Base-by-base conservation (phyloP, 75 land plant species). In the Larix kaempferi region DNA sequence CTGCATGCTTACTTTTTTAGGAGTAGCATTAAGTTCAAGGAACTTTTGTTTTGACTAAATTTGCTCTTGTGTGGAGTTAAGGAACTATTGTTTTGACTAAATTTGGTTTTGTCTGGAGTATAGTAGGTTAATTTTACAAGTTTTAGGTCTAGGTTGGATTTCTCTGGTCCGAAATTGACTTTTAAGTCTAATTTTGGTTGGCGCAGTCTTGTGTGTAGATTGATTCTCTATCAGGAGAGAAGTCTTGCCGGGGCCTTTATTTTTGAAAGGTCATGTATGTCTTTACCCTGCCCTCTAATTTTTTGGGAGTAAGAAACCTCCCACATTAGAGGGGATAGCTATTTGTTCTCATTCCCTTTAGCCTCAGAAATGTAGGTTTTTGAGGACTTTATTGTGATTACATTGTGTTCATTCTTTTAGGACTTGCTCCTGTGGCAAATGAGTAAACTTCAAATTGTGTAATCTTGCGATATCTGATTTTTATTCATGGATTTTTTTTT, bases 341-440 rank as follows among this genome's bases (percentile, higher is more conserved):
- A 41, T 39, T 69, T 41, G 49, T 41, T n/a, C 54, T n/a, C 49
- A 39, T 3, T 44, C 17, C 73, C 73, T 10, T 69, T 39, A 69
- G 52, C 73, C 41, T 69, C 25, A 69, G 13, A 69, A 69, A 22
- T 69, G 44, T 69, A 44, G 73, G 73, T 39, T 35, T 69, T 69
- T n/a, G 19, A n/a, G 25, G 14, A 69, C 12, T 37, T 37, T 37
- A 35, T 65, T 13, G 21, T 33, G 41, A 17, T 65, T 35, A 65
- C 69, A 33, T 65, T 0, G 10, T 29, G 5, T 65, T 3, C 15
- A 25, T 8, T 27, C 27, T 23, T 25, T 25, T 25, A 6, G 65
- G 35, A 62, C 12, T 49, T 10, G 54, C 54, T 49, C 1, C 54
- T 49, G 12, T 11, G 11, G 54, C 54, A 49, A 49, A 49, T 49